Percentiles rank a stretch among this genome's conserved stretches.
Conservation (phyloP, 176 grass and related monocot genomes). For the Lolium multiflorum region DNA sequence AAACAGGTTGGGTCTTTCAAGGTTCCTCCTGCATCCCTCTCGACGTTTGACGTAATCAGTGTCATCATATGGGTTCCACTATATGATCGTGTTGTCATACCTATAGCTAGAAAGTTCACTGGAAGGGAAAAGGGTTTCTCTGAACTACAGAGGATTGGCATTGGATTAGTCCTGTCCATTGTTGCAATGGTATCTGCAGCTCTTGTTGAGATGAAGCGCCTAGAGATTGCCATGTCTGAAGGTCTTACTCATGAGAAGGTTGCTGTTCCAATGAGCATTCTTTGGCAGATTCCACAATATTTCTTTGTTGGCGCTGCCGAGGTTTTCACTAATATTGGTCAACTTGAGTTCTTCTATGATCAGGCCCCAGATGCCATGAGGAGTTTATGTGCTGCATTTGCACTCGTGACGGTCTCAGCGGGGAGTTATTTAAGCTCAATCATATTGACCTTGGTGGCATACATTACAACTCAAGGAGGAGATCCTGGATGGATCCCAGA, state of each 20-base stretch:
- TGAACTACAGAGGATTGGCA: slow-evolving; percentile 78
- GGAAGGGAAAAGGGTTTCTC: slow-evolving; percentile 80
- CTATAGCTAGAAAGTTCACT: slow-evolving; percentile 70
- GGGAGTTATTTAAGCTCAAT: slow-evolving; percentile 86
- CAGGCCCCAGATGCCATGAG: slow-evolving; percentile 88
- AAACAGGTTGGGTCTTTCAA: slow-evolving; percentile 67
- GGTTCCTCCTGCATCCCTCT: slow-evolving; percentile 81
- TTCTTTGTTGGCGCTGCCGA: slow-evolving; percentile 70
- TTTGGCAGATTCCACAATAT: slow-evolving; percentile 94
- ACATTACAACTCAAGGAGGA: slow-evolving; percentile 68
- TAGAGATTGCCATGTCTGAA: slow-evolving; percentile 60
- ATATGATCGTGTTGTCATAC: slow-evolving; percentile 74
- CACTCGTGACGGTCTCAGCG: slow-evolving; percentile 65
- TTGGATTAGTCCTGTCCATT: slow-evolving; percentile 78
- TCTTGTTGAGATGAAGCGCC: slow-evolving; percentile 72
- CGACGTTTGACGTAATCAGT: slow-evolving; percentile 81
- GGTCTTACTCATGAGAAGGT: slow-evolving; percentile 61
- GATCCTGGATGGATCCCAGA: slow-evolving; percentile 85
- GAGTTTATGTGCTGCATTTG: slow-evolving; percentile 77
- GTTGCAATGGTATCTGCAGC: slow-evolving; percentile 71
- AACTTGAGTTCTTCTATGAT: slow-evolving; percentile 79
- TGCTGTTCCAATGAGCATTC: slow-evolving; percentile 74
- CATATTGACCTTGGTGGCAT: slow-evolving; percentile 66
- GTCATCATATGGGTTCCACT: slow-evolving; percentile 77
- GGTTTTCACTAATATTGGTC: slow-evolving; percentile 82